These are phyloP conservation scores for Avena sativa DNA, from an alignment of 176 grass and related monocot species.

Conservation along the genomic window DNA sequence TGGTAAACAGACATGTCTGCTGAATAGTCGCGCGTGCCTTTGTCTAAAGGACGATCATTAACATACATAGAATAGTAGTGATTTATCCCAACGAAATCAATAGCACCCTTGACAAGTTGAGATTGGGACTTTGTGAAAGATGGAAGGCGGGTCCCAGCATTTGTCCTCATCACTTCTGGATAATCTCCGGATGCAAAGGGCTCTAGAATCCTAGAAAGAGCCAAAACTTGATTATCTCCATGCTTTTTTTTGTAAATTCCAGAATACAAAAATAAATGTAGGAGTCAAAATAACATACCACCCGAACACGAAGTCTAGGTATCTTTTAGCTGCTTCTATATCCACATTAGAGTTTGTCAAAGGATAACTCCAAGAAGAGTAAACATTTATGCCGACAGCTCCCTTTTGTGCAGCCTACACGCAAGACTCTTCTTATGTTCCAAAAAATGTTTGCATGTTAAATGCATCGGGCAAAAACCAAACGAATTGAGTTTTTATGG, in stretches of 20 bases:
- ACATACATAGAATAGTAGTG: constrained; percentile 57
- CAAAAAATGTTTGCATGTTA: not conserved
- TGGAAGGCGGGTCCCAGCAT: constrained; percentile 10
- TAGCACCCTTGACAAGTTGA: not conserved
- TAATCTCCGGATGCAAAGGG: not conserved
- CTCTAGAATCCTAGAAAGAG: constrained; percentile 22
- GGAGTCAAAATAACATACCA: constrained; percentile 41
- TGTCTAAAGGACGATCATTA: constrained; percentile 49
- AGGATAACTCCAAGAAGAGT: constrained; percentile 52
- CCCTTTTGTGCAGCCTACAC: constrained; percentile 55
- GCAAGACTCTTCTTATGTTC: not conserved
- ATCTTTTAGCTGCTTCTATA: constrained; percentile 47
- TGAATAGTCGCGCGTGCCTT: constrained; percentile 36
- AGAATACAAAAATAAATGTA: not conserved
- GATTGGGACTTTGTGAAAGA: constrained; percentile 2
- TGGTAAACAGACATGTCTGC: constrained; percentile 42
- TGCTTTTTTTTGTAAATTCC: not conserved
- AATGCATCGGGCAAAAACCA: not conserved
- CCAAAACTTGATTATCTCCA: not conserved
- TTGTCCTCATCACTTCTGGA: constrained; percentile 15
- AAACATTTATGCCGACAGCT: constrained; percentile 60
- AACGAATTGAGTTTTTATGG: not conserved
- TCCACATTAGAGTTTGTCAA: constrained; percentile 57
- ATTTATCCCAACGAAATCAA: constrained; percentile 26
- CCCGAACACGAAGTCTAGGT: constrained; percentile 39